phyloP scores from a whole-genome alignment of 1,284 basidiomycete genomes.

The Cryptococcus sp. region DNA sequence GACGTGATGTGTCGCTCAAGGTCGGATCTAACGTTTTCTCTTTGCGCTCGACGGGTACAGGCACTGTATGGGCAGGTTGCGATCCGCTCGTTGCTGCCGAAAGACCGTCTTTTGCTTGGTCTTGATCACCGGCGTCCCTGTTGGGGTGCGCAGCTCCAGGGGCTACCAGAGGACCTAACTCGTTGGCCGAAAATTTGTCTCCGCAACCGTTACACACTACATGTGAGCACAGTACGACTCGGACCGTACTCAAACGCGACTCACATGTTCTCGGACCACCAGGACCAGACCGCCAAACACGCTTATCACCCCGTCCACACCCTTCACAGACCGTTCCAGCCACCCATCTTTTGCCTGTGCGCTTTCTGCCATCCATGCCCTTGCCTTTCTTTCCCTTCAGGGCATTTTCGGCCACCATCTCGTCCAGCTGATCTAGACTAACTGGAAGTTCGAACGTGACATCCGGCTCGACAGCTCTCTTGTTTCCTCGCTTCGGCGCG shows the following conservation, averaged over 20 bases:
- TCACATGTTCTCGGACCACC: constrained; percentile 36
- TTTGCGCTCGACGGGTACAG: too few species aligned
- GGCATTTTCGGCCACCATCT: constrained; percentile 38
- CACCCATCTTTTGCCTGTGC: constrained; percentile 15
- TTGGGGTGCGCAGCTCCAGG: constrained; percentile 25
- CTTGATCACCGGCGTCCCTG: constrained; percentile 2
- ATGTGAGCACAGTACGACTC: constrained; percentile 2
- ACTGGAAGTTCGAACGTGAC: constrained; percentile 45
- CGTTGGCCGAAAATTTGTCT: constrained; percentile 32
- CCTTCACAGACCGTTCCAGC: constrained; percentile 36
- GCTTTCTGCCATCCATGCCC: constrained; percentile 8
- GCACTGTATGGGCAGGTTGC: too few species aligned
- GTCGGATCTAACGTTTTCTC: too few species aligned
- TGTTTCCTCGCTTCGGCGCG: constrained; percentile 6
- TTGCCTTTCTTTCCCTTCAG: constrained; percentile 7
- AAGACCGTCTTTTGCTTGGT: not conserved
- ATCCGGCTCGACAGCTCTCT: constrained; percentile 15
- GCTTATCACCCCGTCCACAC: constrained; percentile 28
- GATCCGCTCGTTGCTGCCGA: too few species aligned
- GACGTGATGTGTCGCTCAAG: too few species aligned
- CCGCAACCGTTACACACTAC: constrained; percentile 42
- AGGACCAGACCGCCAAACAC: constrained; percentile 43
- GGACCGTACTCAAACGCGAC: constrained; percentile 7
- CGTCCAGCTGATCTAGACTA: constrained; percentile 37
- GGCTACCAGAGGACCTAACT: constrained; percentile 31